A percentile compares a stretch with the other conserved stretches of the same genome.
Evolutionary conservation across 257 asterid species (phyloP).

Genomic region (Plantago ovata): DNA sequence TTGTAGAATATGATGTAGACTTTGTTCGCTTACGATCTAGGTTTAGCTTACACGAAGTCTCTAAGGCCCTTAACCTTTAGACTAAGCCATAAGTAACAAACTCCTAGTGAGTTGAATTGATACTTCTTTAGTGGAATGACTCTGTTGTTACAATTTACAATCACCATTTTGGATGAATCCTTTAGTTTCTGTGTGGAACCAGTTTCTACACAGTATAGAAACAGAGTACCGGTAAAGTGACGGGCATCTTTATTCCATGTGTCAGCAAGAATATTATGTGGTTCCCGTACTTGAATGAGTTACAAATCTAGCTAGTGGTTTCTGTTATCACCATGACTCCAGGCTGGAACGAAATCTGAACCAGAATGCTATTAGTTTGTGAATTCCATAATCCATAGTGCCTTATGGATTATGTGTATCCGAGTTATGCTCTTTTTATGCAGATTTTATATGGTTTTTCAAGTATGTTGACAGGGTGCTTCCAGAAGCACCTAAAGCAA

Average conservation of each 20-base stretch:
- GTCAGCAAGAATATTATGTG: too few species aligned
- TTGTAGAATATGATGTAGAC: too few species aligned
- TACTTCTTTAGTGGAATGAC: not conserved
- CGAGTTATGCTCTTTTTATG: not conserved
- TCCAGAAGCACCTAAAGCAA: too few species aligned
- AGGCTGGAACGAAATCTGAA: not conserved
- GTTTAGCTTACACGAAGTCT: too few species aligned
- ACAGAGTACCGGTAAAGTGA: not conserved
- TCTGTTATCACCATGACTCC: not conserved
- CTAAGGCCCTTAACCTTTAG: too few species aligned
- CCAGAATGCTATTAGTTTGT: not conserved
- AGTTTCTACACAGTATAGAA: not conserved
- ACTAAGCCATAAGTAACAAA: too few species aligned
- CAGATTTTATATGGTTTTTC: not conserved
- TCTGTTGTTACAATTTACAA: not conserved
- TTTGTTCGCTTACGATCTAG: too few species aligned
- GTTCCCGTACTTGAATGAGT: not conserved
- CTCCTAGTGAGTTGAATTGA: not conserved
- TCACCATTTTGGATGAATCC: not conserved
- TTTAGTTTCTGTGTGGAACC: not conserved
- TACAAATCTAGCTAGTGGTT: not conserved
- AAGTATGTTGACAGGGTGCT: too few species aligned
- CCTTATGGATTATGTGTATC: not conserved
- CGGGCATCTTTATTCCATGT: not conserved
- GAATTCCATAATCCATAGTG: not conserved